phyloP scores from a whole-genome alignment of 140 eudicot genomes.

The Flaveria floridana region DNA sequence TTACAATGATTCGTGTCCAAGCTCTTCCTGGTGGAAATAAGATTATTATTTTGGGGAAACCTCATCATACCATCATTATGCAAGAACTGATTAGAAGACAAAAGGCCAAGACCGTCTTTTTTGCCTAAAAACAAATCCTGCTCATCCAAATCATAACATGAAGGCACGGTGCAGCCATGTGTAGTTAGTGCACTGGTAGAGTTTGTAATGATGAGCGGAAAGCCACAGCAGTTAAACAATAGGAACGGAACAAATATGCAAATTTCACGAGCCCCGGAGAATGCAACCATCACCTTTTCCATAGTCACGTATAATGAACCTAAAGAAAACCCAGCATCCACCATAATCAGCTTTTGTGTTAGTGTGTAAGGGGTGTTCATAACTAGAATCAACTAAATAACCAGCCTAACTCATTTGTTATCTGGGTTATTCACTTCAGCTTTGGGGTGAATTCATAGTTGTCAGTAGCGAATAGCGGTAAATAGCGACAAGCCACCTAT shows the following conservation, averaged over 20 bases:
- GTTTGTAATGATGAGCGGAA: conserved; percentile 57
- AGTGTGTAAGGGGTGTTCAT: conserved; percentile 17
- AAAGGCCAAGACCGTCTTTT: conserved; percentile 72
- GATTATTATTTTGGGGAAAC: conserved; percentile 36
- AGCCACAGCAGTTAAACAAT: conserved; percentile 83
- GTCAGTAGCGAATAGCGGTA: too few species aligned
- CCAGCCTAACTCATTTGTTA: not conserved
- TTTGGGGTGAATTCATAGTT: not conserved
- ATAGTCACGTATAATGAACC: conserved; percentile 71
- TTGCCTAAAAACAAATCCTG: conserved; percentile 38
- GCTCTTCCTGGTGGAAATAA: conserved; percentile 45
- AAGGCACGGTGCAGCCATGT: conserved; percentile 53
- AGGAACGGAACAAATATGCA: conserved; percentile 76
- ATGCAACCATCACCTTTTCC: conserved; percentile 90
- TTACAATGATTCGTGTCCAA: conserved; percentile 28
- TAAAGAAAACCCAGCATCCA: conserved; percentile 31
- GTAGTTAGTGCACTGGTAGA: conserved; percentile 52
- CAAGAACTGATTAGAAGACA: conserved; percentile 42
- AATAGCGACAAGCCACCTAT: too few species aligned
- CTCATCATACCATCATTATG: conserved; percentile 32
- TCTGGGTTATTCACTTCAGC: not conserved
- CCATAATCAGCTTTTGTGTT: conserved; percentile 23
- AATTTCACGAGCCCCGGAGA: conserved; percentile 93
- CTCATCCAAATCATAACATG: conserved; percentile 79
- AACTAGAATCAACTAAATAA: not conserved